Conservation (phyloP, 2,329 filamentous ascomycete genomes). For the Shiraia sp. region DNA sequence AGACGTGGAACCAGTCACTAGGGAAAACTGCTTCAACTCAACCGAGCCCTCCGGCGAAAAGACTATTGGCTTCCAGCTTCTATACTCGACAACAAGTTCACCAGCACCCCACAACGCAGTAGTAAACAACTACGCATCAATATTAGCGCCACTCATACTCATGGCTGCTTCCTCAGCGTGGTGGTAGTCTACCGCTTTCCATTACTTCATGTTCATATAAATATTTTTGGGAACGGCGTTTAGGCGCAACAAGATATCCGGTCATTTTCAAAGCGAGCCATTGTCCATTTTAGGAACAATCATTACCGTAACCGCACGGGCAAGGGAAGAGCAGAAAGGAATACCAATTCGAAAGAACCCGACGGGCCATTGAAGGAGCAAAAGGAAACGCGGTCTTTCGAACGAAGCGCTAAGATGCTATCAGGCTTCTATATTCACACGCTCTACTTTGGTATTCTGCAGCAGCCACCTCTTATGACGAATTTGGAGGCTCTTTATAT, state of each 20-base stretch:
- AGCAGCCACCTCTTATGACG: no score
- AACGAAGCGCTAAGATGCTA: no score
- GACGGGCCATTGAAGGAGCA: no score
- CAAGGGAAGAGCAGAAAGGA: no score
- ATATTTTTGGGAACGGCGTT: constrained; percentile 11
- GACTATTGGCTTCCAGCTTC: constrained; percentile 69
- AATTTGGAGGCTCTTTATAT: no score
- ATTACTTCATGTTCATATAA: constrained; percentile 6
- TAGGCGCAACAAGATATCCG: constrained; percentile 31
- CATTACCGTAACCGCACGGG: neutral
- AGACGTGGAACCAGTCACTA: constrained; percentile 76
- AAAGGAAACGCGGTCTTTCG: no score
- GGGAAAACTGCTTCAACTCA: constrained; percentile 87
- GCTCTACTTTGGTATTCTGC: no score
- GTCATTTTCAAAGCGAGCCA: constrained; percentile 7
- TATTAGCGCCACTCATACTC: constrained; percentile 34
- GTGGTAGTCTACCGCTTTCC: constrained; percentile 19
- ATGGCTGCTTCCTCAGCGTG: constrained; percentile 30
- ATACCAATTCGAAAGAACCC: no score
- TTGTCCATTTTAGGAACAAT: constrained; percentile 1
- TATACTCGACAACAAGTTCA: constrained; percentile 64
- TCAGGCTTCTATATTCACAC: no score
- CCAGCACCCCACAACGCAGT: constrained; percentile 29
- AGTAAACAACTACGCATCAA: constrained; percentile 30
- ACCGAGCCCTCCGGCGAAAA: constrained; percentile 44